phyloP scores from a whole-genome alignment of 2,329 filamentous ascomycete genomes.

The Hypoxylon sp. region DNA sequence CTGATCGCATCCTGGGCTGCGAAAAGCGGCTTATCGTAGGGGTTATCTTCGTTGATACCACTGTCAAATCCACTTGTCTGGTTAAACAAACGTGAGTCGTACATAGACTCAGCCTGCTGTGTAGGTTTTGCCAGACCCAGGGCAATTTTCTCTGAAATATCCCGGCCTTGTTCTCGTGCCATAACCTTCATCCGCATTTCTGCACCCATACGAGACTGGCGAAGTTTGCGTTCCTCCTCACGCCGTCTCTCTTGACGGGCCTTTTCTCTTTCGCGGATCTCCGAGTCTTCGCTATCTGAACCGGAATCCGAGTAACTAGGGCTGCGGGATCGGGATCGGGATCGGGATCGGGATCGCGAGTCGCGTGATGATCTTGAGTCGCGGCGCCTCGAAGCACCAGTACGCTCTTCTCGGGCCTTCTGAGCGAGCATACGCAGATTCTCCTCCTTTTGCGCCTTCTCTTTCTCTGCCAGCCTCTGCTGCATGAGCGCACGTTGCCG shows the following conservation, averaged over 20 bases:
- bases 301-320: conserved; percentile 66
- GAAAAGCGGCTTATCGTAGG: conserved; percentile 97
- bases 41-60: conserved; percentile 97
- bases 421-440: conserved; percentile 88
- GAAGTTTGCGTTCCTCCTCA: conserved; percentile 88
- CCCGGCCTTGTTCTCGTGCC: conserved; percentile 93
- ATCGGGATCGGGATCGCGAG: conserved; percentile 60
- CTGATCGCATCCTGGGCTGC: conserved; percentile 94
- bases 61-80: conserved; percentile 89
- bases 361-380: conserved; percentile 56
- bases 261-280: conserved; percentile 79
- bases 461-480: conserved; percentile 94
- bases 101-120: conserved; percentile 92
- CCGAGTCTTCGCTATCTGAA: conserved; percentile 73
- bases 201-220: conserved; percentile 94
- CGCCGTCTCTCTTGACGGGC: conserved; percentile 80
- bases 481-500: conserved; percentile 94
- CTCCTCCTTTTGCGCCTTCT: conserved; percentile 94
- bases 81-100: conserved; percentile 95
- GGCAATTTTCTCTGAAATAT: conserved; percentile 97
- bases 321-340: conserved; percentile 60
- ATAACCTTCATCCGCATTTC: conserved; percentile 93
- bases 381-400: conserved; percentile 63
- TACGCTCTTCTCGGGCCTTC: conserved; percentile 87
- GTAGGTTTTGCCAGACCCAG: conserved; percentile 95